Conservation (phyloP, 2,329 filamentous ascomycete species). For the Stachybotrys echinatus region DNA sequence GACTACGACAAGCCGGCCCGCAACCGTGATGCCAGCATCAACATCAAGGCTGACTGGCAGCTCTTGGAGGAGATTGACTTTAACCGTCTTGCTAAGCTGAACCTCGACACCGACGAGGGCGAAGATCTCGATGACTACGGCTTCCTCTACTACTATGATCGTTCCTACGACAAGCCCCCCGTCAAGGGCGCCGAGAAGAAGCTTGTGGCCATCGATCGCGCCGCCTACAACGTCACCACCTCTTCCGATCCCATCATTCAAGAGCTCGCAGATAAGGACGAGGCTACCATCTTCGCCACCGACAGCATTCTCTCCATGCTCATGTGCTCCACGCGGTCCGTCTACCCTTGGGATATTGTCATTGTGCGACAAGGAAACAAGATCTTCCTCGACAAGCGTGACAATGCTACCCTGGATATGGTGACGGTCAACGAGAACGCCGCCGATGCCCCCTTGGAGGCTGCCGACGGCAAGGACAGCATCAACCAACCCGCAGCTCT, state of each 20-base stretch:
- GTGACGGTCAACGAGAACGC: constrained; percentile 99
- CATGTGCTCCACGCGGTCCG: constrained; percentile 94
- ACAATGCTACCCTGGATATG: constrained; percentile 91
- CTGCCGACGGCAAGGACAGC: constrained; percentile 85
- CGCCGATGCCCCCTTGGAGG: constrained; percentile 86
- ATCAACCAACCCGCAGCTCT: constrained; percentile 93
- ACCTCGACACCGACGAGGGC: constrained; percentile 88
- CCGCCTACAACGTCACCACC: constrained; percentile 96
- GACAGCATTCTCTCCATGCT: constrained; percentile 98
- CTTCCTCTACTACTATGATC: constrained; percentile 98
- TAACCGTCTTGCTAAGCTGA: constrained; percentile 89
- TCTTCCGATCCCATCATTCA: constrained; percentile 95
- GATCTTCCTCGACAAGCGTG: constrained; percentile 98
- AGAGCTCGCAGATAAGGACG: constrained; percentile 91
- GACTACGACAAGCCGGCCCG: constrained; percentile 97
- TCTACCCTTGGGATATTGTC: constrained; percentile 98
- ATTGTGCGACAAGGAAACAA: constrained; percentile 91
- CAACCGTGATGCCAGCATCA: constrained; percentile 92
- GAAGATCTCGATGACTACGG: constrained; percentile 95
- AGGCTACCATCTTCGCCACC: constrained; percentile 94
- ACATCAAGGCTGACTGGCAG: constrained; percentile 92
- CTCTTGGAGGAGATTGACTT: constrained; percentile 98
- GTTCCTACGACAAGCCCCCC: constrained; percentile 86
- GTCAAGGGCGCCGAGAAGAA: constrained; percentile 86
- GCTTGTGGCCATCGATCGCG: constrained; percentile 83